Percentiles rank a stretch among this genome's conserved stretches.
Evolutionary conservation across 1,284 basidiomycete species (phyloP).

Genomic region (Termitomyces sp.): DNA sequence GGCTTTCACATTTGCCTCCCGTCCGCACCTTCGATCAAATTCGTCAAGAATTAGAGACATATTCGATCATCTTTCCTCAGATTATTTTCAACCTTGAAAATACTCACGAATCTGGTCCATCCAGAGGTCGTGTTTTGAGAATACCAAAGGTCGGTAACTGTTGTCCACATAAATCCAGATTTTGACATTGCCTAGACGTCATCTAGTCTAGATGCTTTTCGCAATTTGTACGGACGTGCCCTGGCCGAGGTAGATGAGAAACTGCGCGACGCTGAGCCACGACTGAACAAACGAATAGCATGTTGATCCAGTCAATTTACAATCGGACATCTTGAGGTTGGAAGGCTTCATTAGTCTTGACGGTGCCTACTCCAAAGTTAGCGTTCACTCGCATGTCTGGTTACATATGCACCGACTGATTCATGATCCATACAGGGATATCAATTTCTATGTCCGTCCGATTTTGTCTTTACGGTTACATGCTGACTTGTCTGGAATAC

Average conservation of each 20-base stretch:
- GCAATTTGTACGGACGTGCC: slow-evolving; percentile 61
- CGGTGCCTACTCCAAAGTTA: slow-evolving; percentile 69
- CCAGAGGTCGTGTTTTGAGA: slow-evolving; percentile 43
- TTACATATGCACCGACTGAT: background rate
- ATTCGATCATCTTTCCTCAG: slow-evolving; percentile 66
- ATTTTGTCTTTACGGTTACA: background rate
- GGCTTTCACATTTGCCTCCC: slow-evolving; percentile 58
- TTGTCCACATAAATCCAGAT: background rate
- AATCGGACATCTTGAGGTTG: slow-evolving; percentile 47
- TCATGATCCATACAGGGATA: slow-evolving; percentile 44
- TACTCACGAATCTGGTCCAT: slow-evolving; percentile 29
- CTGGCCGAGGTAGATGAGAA: slow-evolving; percentile 51
- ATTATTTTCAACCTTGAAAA: slow-evolving; percentile 71
- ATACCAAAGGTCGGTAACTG: slow-evolving; percentile 55
- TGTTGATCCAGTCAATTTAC: slow-evolving; percentile 58
- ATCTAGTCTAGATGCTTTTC: slow-evolving; percentile 61
- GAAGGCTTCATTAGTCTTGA: slow-evolving; percentile 80
- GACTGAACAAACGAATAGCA: slow-evolving; percentile 34
- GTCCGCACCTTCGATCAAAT: slow-evolving; percentile 58
- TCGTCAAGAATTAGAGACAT: slow-evolving; percentile 64
- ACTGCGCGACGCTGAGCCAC: slow-evolving; percentile 1
- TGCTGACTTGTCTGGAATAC: background rate
- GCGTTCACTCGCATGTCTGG: background rate
- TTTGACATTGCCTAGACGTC: slow-evolving; percentile 39
- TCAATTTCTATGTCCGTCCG: slow-evolving; percentile 74